These are phyloP conservation scores for Naganishia friedmannii DNA, from an alignment of 768 basidiomycete species.

Conservation along the genomic window DNA sequence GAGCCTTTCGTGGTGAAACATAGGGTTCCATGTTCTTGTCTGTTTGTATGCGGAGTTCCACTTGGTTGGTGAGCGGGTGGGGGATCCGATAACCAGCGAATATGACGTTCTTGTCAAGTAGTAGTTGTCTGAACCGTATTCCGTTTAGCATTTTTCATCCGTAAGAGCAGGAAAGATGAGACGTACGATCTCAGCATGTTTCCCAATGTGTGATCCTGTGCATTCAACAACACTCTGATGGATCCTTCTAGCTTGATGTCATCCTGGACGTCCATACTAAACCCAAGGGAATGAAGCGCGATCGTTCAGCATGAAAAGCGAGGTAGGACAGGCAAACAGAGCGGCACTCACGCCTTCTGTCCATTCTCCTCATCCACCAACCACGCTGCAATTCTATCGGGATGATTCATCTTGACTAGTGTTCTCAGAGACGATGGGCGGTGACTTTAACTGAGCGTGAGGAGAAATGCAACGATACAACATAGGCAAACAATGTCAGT, in stretches of 20 bases:
- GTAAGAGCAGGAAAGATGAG: background rate
- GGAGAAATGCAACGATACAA: background rate
- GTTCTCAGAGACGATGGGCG: conserved; percentile 1
- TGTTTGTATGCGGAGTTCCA: conserved; percentile 92
- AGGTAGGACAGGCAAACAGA: background rate
- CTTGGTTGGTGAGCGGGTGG: conserved; percentile 90
- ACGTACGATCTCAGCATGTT: conserved; percentile 81
- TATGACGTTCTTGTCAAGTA: conserved; percentile 78
- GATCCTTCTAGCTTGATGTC: conserved; percentile 98
- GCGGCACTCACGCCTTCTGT: conserved; percentile 79
- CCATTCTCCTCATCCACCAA: conserved; percentile 74
- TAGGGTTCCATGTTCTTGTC: conserved; percentile 81
- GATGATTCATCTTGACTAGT: conserved; percentile 73
- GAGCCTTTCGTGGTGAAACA: conserved; percentile 55
- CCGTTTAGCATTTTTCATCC: background rate
- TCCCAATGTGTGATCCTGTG: conserved; percentile 95
- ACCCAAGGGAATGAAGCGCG: background rate
- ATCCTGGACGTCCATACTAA: conserved; percentile 82
- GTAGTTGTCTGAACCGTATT: conserved; percentile 67
- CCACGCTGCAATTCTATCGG: conserved; percentile 85
- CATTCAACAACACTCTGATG: conserved; percentile 86
- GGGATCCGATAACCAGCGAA: conserved; percentile 99
- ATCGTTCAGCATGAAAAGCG: background rate
- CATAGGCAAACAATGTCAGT: conserved; percentile 14
- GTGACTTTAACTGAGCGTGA: background rate